Conservation (phyloP, 352 stramenopile species). For the Pythium phragmitis region DNA sequence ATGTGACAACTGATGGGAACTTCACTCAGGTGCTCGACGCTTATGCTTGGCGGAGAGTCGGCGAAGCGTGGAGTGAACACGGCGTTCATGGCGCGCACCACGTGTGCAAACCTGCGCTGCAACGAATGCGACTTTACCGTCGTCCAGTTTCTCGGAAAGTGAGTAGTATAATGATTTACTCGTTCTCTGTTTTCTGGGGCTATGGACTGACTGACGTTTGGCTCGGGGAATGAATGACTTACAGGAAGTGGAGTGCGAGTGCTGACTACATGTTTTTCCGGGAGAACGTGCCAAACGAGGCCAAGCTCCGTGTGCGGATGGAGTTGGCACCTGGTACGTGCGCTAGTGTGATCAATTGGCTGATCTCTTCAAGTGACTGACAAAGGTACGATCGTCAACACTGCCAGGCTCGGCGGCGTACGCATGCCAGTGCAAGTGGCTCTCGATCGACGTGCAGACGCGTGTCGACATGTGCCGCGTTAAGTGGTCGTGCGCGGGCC, state of each 20-base stretch:
- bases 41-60: slow-evolving; percentile 50
- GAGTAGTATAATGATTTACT: slow-evolving; percentile 17
- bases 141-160: slow-evolving; percentile 74
- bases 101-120: slow-evolving; percentile 74
- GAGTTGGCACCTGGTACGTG: slow-evolving; percentile 42
- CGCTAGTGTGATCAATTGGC: neutral
- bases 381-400: neutral
- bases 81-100: slow-evolving; percentile 51
- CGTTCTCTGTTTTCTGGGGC: too few relatives aligned
- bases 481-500: slow-evolving; percentile 72
- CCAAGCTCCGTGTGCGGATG: slow-evolving; percentile 67
- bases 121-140: slow-evolving; percentile 84
- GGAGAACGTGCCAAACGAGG: slow-evolving; percentile 74
- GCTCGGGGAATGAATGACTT: too few relatives aligned
- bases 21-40: slow-evolving; percentile 49
- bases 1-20: neutral
- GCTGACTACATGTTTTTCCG: slow-evolving; percentile 88
- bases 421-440: slow-evolving; percentile 83
- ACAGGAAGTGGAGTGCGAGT: slow-evolving; percentile 62
- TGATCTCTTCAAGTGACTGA: neutral
- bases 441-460: slow-evolving; percentile 52
- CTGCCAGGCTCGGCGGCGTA: slow-evolving; percentile 54
- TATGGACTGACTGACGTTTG: too few relatives aligned
- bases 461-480: slow-evolving; percentile 52
- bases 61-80: slow-evolving; percentile 60